These are phyloP conservation scores for Cystobasidiaceae sp. DNA, from an alignment of 1,284 basidiomycete genomes.

Conservation along the genomic window DNA sequence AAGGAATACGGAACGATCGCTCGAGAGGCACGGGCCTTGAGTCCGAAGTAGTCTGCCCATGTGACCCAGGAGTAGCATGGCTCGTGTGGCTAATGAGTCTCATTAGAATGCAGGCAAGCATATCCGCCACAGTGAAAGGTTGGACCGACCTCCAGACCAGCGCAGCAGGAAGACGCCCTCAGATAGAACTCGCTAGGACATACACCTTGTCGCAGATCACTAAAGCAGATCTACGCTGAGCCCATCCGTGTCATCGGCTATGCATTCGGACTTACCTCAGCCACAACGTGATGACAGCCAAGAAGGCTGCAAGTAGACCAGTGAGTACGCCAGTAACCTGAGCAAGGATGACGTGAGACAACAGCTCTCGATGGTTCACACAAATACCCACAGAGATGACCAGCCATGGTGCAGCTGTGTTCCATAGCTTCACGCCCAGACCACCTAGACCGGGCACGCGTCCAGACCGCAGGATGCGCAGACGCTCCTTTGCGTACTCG, in stretches of 20 bases:
- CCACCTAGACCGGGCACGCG: constrained; percentile 57
- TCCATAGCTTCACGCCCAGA: constrained; percentile 54
- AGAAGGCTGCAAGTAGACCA: constrained; percentile 63
- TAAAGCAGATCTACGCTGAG: not conserved
- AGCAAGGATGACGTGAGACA: constrained; percentile 40
- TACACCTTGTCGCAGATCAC: constrained; percentile 62
- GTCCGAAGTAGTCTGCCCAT: constrained; percentile 45
- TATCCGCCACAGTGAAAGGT: too few species aligned
- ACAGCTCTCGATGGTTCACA: not conserved
- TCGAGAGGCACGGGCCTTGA: not conserved
- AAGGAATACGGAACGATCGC: constrained; percentile 56
- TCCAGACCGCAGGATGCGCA: constrained; percentile 54
- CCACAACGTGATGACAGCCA: constrained; percentile 71
- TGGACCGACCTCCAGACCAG: constrained; percentile 62
- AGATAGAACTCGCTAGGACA: constrained; percentile 68
- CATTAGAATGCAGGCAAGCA: too few species aligned
- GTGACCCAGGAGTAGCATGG: constrained; percentile 64
- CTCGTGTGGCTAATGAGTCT: constrained; percentile 67
- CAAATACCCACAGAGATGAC: constrained; percentile 55
- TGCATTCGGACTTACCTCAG: constrained; percentile 48
- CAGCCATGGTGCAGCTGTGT: constrained; percentile 62
- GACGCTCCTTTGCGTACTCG: constrained; percentile 61
- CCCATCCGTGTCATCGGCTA: not conserved
- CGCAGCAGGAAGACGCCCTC: constrained; percentile 66
- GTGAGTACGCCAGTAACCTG: constrained; percentile 56